Base-by-base conservation (phyloP, 1,284 basidiomycete genomes). In the Austroboletus niveus region DNA sequence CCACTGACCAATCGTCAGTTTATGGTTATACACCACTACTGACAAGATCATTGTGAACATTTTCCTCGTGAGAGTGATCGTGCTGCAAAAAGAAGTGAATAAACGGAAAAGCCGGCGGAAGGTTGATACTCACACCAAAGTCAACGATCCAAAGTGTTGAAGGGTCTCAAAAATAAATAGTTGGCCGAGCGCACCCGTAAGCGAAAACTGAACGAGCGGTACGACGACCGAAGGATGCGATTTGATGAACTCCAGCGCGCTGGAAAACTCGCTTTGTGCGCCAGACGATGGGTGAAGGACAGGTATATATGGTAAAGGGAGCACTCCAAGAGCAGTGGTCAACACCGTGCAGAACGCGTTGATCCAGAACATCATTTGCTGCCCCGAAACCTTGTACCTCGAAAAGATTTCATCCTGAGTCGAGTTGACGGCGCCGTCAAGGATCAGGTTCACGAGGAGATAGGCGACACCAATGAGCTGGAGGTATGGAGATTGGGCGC, bases 351-450 rank as follows among this genome's bases (percentile, higher is more conserved):
- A 87, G 71, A 94, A 87, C 30, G 87, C 64, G 69, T 96, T 96
- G 71, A 98, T 98, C 83, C 87, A 96, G 68, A 99, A 87, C 97
- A 99, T 99, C 94, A 99, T 98, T 69, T 99, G 96, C 68, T 97
- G 94, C 5, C 97, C 97, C 0, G 87, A 84, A 20, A 95, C 83
- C 38, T 81, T 79, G 72, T 86, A 84, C 22, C 77, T 74, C 36
- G 82, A 76, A 70, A 99, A 99, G 56, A 99, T 90, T 72, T 98
- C 91, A 69, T 99, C 97, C 71, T 99, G 97, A 2, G 95, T 98
- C n/a, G 92, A 92, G 75, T 99, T 98, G 51, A 89, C 91, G 38
- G 92, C 85, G 22, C 97, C 97, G 69, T 99, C 97, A 45, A 99
- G 79, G 17, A 90, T 72, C 27, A 99, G 80, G 73, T 98, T 98